Percentiles rank a stretch among this genome's conserved stretches.
These are phyloP conservation scores for Batkoa obscura DNA, from an alignment of 371 early-diverging fungal species.

Conservation along the genomic window DNA sequence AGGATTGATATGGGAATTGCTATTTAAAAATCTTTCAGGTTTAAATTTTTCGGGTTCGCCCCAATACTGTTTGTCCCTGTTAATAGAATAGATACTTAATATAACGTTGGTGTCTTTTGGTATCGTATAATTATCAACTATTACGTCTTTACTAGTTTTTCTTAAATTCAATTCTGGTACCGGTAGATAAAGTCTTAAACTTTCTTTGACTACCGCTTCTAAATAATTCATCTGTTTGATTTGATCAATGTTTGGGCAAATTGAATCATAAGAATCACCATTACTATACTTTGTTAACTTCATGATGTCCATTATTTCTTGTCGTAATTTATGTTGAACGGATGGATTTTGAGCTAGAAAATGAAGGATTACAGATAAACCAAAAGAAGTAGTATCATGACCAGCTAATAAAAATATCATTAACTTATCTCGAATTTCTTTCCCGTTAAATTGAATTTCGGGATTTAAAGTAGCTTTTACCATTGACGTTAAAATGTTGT, in stretches of 20 bases:
- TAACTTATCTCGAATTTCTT: background rate
- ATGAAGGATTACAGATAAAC: background rate
- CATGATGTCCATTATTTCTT: conserved; percentile 10
- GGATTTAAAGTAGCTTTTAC: background rate
- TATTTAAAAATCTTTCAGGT: background rate
- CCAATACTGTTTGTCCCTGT: background rate
- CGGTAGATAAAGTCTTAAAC: background rate
- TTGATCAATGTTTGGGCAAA: background rate
- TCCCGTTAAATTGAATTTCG: background rate
- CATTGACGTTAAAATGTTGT: background rate
- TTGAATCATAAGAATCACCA: background rate
- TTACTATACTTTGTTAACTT: conserved; percentile 1
- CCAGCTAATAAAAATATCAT: conserved; percentile 1
- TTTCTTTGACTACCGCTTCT: background rate
- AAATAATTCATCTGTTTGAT: background rate
- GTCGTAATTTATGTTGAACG: conserved; percentile 8
- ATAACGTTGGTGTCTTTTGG: background rate
- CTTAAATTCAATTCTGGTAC: background rate
- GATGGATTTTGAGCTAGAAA: conserved; percentile 9
- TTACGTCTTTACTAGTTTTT: background rate
- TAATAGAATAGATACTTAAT: background rate
- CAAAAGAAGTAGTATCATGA: conserved; percentile 3
- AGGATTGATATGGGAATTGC: background rate
- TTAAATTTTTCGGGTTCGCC: background rate
- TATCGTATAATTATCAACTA: background rate